Base-by-base conservation (phyloP, 2,329 filamentous ascomycete species). In the Didymella exigua region DNA sequence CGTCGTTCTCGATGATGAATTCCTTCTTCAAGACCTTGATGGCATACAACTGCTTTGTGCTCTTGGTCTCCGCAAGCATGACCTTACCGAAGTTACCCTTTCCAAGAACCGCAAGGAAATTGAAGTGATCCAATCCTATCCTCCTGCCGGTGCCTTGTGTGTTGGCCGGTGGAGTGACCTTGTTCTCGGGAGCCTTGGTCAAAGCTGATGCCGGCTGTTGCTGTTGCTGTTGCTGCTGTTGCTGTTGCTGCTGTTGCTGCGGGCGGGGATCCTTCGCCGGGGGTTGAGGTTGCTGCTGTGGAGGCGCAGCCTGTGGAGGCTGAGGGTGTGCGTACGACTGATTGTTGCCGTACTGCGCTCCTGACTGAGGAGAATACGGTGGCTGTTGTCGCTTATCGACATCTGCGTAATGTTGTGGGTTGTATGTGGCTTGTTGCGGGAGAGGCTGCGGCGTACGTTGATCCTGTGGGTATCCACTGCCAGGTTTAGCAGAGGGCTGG, bases 61-160 rank as follows among this genome's bases (percentile, higher is more conserved):
- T 87, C 82, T 99, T 99, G 1, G 95, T 96, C 78, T 99, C 96
- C 2, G 95, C 95, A 75, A 99, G 81, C 95, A 99, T 99, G 78
- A 99, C 95, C 78, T 99, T 99, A 76, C 95, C 95, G 73, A 99
- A 99, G 78, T 99, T 99, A 79, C 95, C 95, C 78, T 99, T 99
- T 72, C 95, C 95, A 62, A 99, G 85, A 49, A 99, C 95, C 61
- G 96, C 93, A 62, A 99, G 83, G 84, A 99, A 99, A 75, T 99
- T 99, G 83, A 99, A 99, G 77, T 99, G 93, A 73, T 99, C 96
- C 40, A 99, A 81, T 16, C 95, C 95, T 72, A 99, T 98, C 48
- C 93, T 86, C 70, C 89, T 85, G 27, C 90, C 90, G 53, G 88
- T 91, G 34, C 90, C 89, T 82, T 59, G 86, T 13, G 77, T 76